Percentiles rank a stretch among this genome's conserved stretches.
These are phyloP conservation scores for Chalaropsis ovoidea DNA, from an alignment of 2,329 filamentous ascomycete genomes.

Conservation along the genomic window DNA sequence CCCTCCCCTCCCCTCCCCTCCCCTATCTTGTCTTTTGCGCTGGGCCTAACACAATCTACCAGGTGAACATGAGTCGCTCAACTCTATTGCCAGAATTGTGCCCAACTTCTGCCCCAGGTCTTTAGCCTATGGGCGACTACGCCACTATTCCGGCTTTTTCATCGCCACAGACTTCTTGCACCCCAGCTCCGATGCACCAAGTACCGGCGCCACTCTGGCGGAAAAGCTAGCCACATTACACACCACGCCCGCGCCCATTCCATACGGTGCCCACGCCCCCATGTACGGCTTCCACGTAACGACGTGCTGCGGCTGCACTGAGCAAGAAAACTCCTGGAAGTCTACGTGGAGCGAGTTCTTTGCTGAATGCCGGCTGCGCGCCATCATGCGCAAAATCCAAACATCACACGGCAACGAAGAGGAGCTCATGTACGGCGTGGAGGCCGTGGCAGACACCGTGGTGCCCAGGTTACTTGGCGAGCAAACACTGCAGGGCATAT, in stretches of 20 bases:
- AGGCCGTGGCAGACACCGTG: slow-evolving; percentile 51
- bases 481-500: slow-evolving; percentile 51
- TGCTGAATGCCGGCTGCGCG: slow-evolving; percentile 60
- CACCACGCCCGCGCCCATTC: slow-evolving; percentile 58
- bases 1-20: neutral
- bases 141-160: slow-evolving; percentile 45
- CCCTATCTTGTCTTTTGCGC: neutral
- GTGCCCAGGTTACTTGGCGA: slow-evolving; percentile 69
- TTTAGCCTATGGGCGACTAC: slow-evolving; percentile 57
- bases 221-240: slow-evolving; percentile 71
- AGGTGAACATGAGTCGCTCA: slow-evolving; percentile 77
- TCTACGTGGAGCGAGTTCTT: slow-evolving; percentile 79
- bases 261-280: slow-evolving; percentile 45
- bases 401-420: slow-evolving; percentile 31
- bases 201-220: slow-evolving; percentile 52
- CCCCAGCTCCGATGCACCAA: slow-evolving; percentile 39
- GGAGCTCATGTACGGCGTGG: slow-evolving; percentile 47
- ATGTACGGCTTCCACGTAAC: slow-evolving; percentile 75
- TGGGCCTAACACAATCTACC: slow-evolving; percentile 19
- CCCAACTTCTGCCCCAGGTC: slow-evolving; percentile 67
- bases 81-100: slow-evolving; percentile 63
- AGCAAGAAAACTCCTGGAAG: slow-evolving; percentile 66
- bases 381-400: slow-evolving; percentile 37
- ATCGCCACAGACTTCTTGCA: slow-evolving; percentile 74
- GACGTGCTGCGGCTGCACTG: slow-evolving; percentile 79